Evolutionary conservation across 139 green algal genomes (phyloP), one percentile per base, ranked within the genome.

Genomic region (Mesotaenium endlicherianum): DNA sequence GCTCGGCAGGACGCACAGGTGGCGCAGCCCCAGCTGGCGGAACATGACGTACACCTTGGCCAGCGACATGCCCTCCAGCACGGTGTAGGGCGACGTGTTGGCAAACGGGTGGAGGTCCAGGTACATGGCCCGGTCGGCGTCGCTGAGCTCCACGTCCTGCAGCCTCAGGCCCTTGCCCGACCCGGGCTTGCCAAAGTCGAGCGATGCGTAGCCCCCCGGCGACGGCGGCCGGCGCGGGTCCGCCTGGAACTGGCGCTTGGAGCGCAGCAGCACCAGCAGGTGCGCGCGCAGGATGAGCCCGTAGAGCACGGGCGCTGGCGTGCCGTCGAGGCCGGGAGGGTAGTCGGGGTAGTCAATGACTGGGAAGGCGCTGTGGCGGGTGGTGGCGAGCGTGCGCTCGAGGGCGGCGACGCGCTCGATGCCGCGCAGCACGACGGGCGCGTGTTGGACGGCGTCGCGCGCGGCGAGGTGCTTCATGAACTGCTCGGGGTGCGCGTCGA

Each of bases 1-100:
- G 1, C 64, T 80, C 58, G 97, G 92, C 45, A 95, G 90, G 26
- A 98, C 95, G n/a, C 89, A 89, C 81, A 98, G 90, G 85, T 98
- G 95, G 1, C 95, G 92, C 87, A 98, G 91, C 0, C 92, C 93
- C 67, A 98, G 90, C 16, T 85, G 67, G 16, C 94, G 75, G 88
- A 98, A 98, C 14, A 95, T 81, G 74, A 90, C 72, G 86, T 94
- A 89, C 20, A 85, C 87, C 76, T 91, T 90, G 68, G 59, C 77
- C 39, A 91, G 72, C n/a, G 75, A 84, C 80, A 80, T 87, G 74
- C 82, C 57, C 47, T 87, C 64, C 20, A 30, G 36, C 45, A 89
- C 84, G 17, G 55, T 57, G 44, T 78, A 83, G 14, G 79, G 79
- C 39, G 84, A 79, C 30, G 59, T 44, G 68, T 89, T 89, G 20